Evolutionary conservation across 805 yeast genomes (phyloP), one percentile per base, ranked within the genome.

Genomic region (Metschnikowia peoriensis): DNA sequence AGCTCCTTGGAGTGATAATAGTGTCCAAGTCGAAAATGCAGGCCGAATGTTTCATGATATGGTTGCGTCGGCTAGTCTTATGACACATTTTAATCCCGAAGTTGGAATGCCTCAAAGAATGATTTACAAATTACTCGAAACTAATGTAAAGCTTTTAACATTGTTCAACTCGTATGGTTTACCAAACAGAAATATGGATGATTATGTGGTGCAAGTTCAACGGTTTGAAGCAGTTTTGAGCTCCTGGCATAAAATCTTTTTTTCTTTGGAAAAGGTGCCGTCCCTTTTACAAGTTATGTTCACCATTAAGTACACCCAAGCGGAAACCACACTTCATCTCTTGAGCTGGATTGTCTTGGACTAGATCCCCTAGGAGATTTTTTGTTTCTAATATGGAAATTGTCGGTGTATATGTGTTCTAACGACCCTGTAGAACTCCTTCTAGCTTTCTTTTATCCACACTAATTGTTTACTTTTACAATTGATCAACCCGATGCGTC

Each of bases 71-170:
- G 41, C 45, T 15, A n/a, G n/a, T 7, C 9, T 39, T 15, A 17
- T 49, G 38, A 12, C 6, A 3, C 44, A 39, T 7, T 49, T 32
- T n/a, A n/a, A 22, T 8, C 47, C 38, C 8, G n/a, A 15, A 11
- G 10, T 14, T 10, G 41, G 45, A 0, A 11, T 34, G 14, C 41
- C 42, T 7, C 48, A 39, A 14, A 10, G 12, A 6, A 11, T 49
- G 29, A 41, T 49, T 12, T n/a, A 28, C 41, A 44, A 49, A 22
- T 29, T 16, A 9, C 27, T 44, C 14, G 48, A 49, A n/a, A 41
- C 44, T 22, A 49, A 44, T 34, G 40, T 44, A n/a, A 49, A 39
- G 45, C 48, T 49, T 29, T 34, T 49, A 38, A 44, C 45, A 15
- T 28, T 49, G 7, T 37, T 4, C 12, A 14, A 44, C 16, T n/a